Percentiles rank a stretch among this genome's conserved stretches.
Evolutionary conservation across 176 grass and related monocot genomes (phyloP).

Genomic region (Musa acuminata): DNA sequence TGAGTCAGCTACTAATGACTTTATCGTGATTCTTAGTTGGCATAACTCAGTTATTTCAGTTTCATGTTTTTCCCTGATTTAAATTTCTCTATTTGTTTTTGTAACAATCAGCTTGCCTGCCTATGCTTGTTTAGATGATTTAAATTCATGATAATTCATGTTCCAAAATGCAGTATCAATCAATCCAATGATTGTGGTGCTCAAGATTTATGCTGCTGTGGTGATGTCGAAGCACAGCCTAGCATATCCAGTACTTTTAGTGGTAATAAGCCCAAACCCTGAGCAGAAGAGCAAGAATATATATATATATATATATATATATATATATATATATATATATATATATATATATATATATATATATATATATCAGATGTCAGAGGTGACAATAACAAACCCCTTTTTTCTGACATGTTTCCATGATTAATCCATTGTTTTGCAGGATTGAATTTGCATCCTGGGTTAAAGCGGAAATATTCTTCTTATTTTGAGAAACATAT

Average conservation of each 20-base stretch:
- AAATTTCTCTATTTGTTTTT: not conserved
- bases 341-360: no score
- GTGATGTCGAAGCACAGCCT: constrained; percentile 40
- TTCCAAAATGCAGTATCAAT: constrained; percentile 43
- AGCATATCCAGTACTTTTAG: constrained; percentile 68
- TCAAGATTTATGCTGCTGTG: constrained; percentile 17
- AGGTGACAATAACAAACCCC: not conserved
- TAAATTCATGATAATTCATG: constrained; percentile 11
- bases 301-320: no score
- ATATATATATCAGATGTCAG: not conserved
- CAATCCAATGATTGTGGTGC: constrained; percentile 34
- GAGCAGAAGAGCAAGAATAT: not conserved
- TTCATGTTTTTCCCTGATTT: not conserved
- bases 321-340: no score
- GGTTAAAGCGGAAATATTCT: constrained; percentile 74
- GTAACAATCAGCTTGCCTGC: not conserved
- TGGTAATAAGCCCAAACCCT: constrained; percentile 39
- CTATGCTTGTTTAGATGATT: not conserved
- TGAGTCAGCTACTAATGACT: no score
- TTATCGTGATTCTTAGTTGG: not conserved
- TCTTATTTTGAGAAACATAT: constrained; percentile 27
- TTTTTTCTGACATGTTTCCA: not conserved
- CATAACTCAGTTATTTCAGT: not conserved
- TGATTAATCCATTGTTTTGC: constrained; percentile 19
- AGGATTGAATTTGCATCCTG: constrained; percentile 76